Percentiles rank a stretch among this genome's conserved stretches.
Evolutionary conservation across 208 protist species (phyloP).

Genomic region (Trypanosoma caninum): DNA sequence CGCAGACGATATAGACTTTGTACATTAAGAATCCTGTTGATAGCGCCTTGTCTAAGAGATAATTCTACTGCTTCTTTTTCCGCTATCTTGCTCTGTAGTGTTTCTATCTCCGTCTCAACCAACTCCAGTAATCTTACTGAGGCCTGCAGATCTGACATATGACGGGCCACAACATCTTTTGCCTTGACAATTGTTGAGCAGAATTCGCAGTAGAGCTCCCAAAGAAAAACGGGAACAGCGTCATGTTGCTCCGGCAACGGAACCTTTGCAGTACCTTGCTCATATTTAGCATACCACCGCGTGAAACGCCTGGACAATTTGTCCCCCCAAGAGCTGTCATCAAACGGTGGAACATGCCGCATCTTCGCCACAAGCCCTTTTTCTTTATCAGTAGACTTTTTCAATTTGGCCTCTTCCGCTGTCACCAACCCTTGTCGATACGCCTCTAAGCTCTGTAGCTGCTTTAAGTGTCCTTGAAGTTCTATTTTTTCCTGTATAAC

Average conservation of each 20-base stretch:
- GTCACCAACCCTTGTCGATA: conserved; percentile 29
- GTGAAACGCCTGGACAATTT: conserved; percentile 68
- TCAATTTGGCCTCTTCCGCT: conserved; percentile 24
- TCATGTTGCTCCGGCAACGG: conserved; percentile 33
- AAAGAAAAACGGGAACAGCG: conserved; percentile 39
- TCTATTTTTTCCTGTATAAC: conserved; percentile 22
- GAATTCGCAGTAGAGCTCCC: conserved; percentile 58
- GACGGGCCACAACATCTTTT: conserved; percentile 27
- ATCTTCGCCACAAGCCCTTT: conserved; percentile 27
- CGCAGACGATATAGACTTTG: conserved; percentile 71
- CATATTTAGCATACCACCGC: conserved; percentile 63
- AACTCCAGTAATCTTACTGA: conserved; percentile 23
- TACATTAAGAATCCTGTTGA: conserved; percentile 57
- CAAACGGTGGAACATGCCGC: conserved; percentile 49
- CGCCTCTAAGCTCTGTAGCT: conserved; percentile 29
- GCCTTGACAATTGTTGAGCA: conserved; percentile 36
- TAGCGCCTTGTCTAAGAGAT: conserved; percentile 16
- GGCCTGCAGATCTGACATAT: conserved; percentile 24
- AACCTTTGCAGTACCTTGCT: conserved; percentile 38
- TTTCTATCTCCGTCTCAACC: conserved; percentile 26
- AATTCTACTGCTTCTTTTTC: conserved; percentile 26
- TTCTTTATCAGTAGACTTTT: conserved; percentile 40
- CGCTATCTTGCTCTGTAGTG: conserved; percentile 20
- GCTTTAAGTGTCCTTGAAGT: conserved; percentile 26
- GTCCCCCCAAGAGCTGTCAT: conserved; percentile 48